These are phyloP conservation scores for Sclerotinia minor DNA, from an alignment of 2,329 filamentous ascomycete genomes.

Conservation along the genomic window DNA sequence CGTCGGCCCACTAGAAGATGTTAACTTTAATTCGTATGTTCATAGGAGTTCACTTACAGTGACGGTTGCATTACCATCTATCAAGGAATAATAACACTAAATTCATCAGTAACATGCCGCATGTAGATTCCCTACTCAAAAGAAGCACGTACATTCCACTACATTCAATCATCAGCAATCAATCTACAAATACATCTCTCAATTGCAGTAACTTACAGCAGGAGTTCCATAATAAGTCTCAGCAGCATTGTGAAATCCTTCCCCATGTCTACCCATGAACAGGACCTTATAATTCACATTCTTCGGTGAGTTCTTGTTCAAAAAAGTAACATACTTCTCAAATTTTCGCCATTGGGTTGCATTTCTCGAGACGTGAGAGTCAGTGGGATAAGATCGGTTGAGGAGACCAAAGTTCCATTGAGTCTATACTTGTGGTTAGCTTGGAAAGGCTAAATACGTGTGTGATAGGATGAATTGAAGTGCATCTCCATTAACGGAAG, in stretches of 20 bases:
- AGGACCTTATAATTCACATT: conserved; percentile 64
- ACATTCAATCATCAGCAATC: neutral
- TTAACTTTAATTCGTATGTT: neutral
- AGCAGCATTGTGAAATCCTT: conserved; percentile 45
- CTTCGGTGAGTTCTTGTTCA: conserved; percentile 51
- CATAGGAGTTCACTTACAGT: conserved; percentile 29
- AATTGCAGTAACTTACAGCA: conserved; percentile 40
- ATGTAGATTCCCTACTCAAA: neutral
- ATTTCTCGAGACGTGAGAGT: conserved; percentile 46
- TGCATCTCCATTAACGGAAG: no score
- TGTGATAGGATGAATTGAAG: neutral
- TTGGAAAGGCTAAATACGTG: neutral
- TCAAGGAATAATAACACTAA: conserved; percentile 64
- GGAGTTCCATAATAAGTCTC: conserved; percentile 67
- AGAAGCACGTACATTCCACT: conserved; percentile 59
- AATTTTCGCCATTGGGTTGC: conserved; percentile 68
- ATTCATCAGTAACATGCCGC: neutral
- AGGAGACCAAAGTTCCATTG: conserved; percentile 65
- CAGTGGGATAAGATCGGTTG: conserved; percentile 60
- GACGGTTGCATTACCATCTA: conserved; percentile 62
- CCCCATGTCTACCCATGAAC: conserved; percentile 50
- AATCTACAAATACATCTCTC: neutral
- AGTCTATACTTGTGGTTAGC: conserved; percentile 49
- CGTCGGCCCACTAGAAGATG: conserved; percentile 57
- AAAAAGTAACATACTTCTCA: conserved; percentile 53